Percentiles rank a stretch among this genome's conserved stretches.
Conservation (phyloP, 1,284 basidiomycete species). For the Papiliotrema flavescens region DNA sequence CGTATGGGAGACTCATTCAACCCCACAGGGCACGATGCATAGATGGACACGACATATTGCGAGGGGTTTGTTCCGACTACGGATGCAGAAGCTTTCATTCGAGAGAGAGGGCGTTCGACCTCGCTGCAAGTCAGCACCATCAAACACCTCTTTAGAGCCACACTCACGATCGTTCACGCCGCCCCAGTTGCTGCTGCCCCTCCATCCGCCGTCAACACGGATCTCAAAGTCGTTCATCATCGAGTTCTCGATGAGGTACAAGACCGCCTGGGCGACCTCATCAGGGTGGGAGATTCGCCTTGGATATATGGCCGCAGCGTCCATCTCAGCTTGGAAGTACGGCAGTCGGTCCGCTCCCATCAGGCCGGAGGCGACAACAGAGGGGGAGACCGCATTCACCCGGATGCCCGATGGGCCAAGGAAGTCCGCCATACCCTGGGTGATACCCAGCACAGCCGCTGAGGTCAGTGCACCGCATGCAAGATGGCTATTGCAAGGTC, state of each 20-base stretch:
- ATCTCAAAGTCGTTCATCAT: constrained; percentile 24
- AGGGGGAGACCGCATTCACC: constrained; percentile 26
- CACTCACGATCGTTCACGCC: neutral
- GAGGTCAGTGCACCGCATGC: too few relatives aligned
- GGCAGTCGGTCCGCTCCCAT: constrained; percentile 17
- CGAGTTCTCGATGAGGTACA: constrained; percentile 20
- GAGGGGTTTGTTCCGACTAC: too few relatives aligned
- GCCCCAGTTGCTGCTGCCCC: neutral
- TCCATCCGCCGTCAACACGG: neutral
- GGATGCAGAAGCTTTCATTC: too few relatives aligned
- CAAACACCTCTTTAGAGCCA: too few relatives aligned
- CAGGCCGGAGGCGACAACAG: constrained; percentile 24
- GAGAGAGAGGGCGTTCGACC: constrained; percentile 12
- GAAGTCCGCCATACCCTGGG: constrained; percentile 12
- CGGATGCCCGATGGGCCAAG: constrained; percentile 27
- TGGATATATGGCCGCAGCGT: constrained; percentile 22
- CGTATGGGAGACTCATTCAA: too few relatives aligned
- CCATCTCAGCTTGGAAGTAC: constrained; percentile 24
- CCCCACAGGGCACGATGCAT: too few relatives aligned
- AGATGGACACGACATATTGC: too few relatives aligned
- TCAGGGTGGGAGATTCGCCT: constrained; percentile 8
- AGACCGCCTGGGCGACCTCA: constrained; percentile 11
- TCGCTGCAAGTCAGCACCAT: neutral
- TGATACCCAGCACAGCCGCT: constrained; percentile 6
- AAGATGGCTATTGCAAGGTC: too few relatives aligned